phyloP scores from a whole-genome alignment of 495 filamentous ascomycete genomes.

The Xylaria curta region DNA sequence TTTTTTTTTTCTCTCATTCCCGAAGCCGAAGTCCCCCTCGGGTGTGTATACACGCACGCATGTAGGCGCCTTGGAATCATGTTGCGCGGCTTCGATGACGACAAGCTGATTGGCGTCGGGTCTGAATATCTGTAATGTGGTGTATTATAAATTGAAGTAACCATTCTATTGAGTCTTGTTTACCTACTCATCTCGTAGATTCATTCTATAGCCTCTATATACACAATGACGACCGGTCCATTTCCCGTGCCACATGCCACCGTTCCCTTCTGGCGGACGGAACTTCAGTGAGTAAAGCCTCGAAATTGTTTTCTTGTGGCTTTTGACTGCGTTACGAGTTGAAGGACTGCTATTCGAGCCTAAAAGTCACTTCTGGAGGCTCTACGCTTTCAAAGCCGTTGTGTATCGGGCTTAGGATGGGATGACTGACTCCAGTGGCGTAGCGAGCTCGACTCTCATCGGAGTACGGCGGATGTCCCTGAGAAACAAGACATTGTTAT shows the following conservation, averaged over 20 bases:
- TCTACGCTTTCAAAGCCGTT: not conserved
- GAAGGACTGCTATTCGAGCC: not conserved
- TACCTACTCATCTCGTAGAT: not conserved
- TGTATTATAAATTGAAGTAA: not conserved
- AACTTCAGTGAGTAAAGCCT: conserved; percentile 35
- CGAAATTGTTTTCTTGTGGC: not conserved
- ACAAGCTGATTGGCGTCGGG: not conserved
- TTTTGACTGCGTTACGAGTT: not conserved
- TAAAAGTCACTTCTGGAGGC: not conserved
- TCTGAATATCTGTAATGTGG: not conserved
- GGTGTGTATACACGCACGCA: not conserved
- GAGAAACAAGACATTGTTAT: conserved; percentile 44
- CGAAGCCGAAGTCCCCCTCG: conserved; percentile 1
- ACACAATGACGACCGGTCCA: conserved; percentile 18
- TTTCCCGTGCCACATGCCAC: conserved; percentile 43
- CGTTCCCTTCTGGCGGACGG: conserved; percentile 46
- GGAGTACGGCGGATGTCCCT: conserved; percentile 44
- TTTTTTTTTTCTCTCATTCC: not conserved
- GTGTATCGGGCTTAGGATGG: not conserved
- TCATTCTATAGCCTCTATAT: not conserved
- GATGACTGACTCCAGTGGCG: not conserved
- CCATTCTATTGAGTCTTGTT: not conserved
- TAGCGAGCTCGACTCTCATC: conserved; percentile 42
- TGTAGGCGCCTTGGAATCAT: not conserved
- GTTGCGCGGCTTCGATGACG: not conserved